Conservation (phyloP, 345 rosid genomes). For the Lagerstroemia speciosa region DNA sequence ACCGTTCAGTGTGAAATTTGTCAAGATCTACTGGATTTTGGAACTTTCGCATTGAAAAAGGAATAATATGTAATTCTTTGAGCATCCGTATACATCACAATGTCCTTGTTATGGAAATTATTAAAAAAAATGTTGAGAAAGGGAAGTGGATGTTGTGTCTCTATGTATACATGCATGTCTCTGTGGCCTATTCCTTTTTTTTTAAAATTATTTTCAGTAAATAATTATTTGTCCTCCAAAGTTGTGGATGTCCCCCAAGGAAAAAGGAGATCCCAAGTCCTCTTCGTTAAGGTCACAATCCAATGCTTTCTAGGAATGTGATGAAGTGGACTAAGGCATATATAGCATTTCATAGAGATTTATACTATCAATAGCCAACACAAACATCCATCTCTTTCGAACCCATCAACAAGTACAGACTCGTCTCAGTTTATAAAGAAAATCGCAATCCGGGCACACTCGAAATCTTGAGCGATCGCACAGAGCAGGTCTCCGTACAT, state of each 20-base stretch:
- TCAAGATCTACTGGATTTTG: too few relatives aligned
- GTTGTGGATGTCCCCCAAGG: background rate
- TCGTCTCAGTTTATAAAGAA: background rate
- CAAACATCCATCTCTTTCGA: background rate
- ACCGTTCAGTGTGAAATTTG: too few relatives aligned
- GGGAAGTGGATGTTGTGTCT: background rate
- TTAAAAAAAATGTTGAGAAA: too few relatives aligned
- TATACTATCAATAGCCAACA: background rate
- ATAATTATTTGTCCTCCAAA: background rate
- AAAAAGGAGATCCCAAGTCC: background rate
- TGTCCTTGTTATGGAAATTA: background rate
- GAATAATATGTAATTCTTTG: too few relatives aligned
- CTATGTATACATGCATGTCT: background rate
- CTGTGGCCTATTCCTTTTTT: background rate
- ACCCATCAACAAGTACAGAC: background rate
- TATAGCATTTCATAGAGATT: background rate
- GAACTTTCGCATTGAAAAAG: too few relatives aligned
- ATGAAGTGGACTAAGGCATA: background rate
- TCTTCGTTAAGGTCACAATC: slow-evolving; percentile 2
- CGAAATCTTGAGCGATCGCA: background rate
- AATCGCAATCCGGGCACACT: background rate
- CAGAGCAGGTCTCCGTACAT: too few relatives aligned
- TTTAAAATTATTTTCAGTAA: background rate
- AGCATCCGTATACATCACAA: too few relatives aligned
- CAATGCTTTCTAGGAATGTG: background rate